Evolutionary conservation across 2,329 filamentous ascomycete genomes (phyloP).

Genomic region (Fusarium secorum): DNA sequence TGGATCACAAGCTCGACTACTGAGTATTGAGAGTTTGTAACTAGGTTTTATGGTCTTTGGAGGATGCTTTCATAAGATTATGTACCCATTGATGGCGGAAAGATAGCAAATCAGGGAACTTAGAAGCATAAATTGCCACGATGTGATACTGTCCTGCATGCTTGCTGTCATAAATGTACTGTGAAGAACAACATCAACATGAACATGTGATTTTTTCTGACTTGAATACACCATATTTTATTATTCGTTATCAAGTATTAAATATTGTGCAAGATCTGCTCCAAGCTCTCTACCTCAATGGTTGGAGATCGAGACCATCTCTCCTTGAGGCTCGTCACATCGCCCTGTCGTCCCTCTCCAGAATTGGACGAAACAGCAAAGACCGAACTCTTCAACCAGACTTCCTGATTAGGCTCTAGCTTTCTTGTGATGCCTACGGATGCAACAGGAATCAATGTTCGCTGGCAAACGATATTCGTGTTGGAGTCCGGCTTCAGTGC

Average conservation of each 20-base stretch:
- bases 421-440: not conserved
- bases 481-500: slow-evolving; percentile 33
- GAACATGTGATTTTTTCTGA: accelerated
- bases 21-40: not conserved
- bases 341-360: not conserved
- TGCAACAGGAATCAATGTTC: slow-evolving; percentile 25
- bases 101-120: not conserved
- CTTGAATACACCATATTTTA: too few relatives aligned
- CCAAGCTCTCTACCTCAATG: not conserved
- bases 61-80: not conserved
- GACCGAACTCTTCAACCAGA: not conserved
- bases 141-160: not conserved
- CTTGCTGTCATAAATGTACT: not conserved
- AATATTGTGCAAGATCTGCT: not conserved
- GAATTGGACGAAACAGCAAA: slow-evolving; percentile 15
- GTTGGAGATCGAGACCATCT: slow-evolving; percentile 7
- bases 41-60: too few relatives aligned
- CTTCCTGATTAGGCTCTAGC: not conserved
- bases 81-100: not conserved
- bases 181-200: not conserved
- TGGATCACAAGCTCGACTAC: not conserved
- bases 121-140: not conserved
- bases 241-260: not conserved
- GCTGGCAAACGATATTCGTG: slow-evolving; percentile 24
- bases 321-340: not conserved